Conservation (phyloP, 1,284 basidiomycete species). For the Trametes versicolor region DNA sequence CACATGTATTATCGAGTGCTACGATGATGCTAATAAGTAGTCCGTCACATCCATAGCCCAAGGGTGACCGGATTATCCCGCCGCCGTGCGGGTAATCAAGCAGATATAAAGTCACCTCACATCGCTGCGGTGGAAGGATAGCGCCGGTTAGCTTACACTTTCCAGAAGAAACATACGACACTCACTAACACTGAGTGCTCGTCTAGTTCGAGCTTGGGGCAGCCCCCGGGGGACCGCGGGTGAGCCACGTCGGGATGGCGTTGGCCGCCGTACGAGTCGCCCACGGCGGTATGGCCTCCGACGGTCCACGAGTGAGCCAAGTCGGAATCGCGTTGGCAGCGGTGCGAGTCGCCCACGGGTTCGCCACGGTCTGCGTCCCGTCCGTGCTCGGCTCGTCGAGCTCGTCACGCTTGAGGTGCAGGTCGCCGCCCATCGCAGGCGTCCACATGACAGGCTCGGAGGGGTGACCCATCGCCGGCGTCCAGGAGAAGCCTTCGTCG, state of each 20-base stretch:
- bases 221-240: too few species aligned
- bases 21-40: too few species aligned
- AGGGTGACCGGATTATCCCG: background rate
- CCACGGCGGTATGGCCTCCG: background rate
- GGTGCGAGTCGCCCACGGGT: background rate
- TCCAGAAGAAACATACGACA: too few species aligned
- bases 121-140: too few species aligned
- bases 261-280: background rate
- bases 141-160: too few species aligned
- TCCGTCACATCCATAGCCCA: too few species aligned
- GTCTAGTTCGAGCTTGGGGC: too few species aligned
- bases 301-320: background rate
- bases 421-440: background rate
- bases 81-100: background rate
- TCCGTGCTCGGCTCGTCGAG: background rate
- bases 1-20: too few species aligned
- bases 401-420: background rate
- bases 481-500: too few species aligned
- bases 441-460: too few species aligned
- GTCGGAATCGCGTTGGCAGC: background rate
- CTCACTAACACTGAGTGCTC: background rate
- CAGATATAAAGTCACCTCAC: background rate
- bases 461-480: too few species aligned
- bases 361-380: background rate
- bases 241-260: background rate